Evolutionary conservation across 2,329 filamentous ascomycete species (phyloP), one percentile per base, ranked within the genome.

Genomic region (Waltergamsia citrina): DNA sequence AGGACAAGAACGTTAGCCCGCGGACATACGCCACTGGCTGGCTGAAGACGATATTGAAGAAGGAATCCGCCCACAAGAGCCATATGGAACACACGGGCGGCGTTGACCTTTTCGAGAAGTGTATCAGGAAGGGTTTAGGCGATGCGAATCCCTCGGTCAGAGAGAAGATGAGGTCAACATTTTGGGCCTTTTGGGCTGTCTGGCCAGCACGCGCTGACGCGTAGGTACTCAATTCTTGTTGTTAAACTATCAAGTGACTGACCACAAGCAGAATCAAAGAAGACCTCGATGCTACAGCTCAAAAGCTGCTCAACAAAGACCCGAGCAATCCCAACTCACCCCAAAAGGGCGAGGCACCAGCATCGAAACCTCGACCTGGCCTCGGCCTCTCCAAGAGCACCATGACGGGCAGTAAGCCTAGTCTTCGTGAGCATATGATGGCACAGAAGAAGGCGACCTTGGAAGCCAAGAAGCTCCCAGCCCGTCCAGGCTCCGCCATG

Each of bases 1-100:
- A 93, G 53, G 90, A 98, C 62, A 96, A 95, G 64, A 96, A 95
- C 50, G 81, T 88, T 3, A 83, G 92, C 50, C 81, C 88, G 12
- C 78, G 92, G 40, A 74, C 75, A 2, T 94, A 81, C 55, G 81
- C 80, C 2, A 69, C 82, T 3, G 79, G 73, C 7, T 98, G 92
- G 92, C 62, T 96, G 20, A 84, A 80, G 56, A 93, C 81, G 1
- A 57, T 96, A 15, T 61, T 98, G 25, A 79, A 71, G 44, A 85
- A 85, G 47, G 84, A 93, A 52, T 63, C 74, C 1, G 69, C 75
- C 41, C 85, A 94, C 58, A 94, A 87, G 60, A 74, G 65, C 41
- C 78, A 86, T 26, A 69, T 96, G 39, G 90, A 96, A 53, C 85
- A 93, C 50, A 74, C 74, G 1, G 88, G 87, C 27, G 85, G 87